phyloP scores from a whole-genome alignment of 2,329 filamentous ascomycete genomes.

The Fusarium staphyleae region DNA sequence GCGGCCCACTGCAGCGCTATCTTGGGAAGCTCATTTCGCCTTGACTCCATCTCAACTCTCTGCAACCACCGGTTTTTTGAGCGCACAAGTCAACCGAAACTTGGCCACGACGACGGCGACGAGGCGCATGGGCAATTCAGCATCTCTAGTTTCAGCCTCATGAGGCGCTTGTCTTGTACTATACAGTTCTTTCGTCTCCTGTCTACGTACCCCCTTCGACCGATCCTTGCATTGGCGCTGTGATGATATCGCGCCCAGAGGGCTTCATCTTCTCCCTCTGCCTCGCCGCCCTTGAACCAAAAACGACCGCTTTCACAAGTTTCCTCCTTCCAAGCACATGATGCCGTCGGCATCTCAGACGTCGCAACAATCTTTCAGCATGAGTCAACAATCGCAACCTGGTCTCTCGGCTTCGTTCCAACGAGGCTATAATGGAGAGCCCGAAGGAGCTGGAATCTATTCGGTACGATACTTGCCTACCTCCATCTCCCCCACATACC shows the following conservation, averaged over 20 bases:
- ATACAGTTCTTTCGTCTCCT: conserved; percentile 9
- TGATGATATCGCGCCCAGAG: conserved; percentile 24
- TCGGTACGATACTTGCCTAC: conserved; percentile 55
- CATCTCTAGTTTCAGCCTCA: conserved; percentile 24
- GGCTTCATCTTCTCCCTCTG: background rate
- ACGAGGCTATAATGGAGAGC: conserved; percentile 44
- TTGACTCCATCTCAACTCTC: conserved; percentile 40
- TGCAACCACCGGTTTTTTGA: conserved; percentile 38
- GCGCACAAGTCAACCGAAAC: conserved; percentile 38
- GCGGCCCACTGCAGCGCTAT: conserved; percentile 31
- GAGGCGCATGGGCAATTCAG: conserved; percentile 36
- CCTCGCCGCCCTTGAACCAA: background rate
- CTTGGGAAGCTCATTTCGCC: conserved; percentile 41
- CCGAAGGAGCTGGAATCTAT: conserved; percentile 65
- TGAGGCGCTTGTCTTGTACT: conserved; percentile 21
- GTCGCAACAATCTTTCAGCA: conserved; percentile 63
- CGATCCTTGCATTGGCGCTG: conserved; percentile 17
- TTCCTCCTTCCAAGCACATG: conserved; percentile 10
- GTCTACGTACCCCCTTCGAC: conserved; percentile 16
- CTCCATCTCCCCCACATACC: background rate
- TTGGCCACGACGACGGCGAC: conserved; percentile 19
- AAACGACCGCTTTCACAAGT: background rate
- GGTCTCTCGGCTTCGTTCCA: conserved; percentile 50
- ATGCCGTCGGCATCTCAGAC: conserved; percentile 58
- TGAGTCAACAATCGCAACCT: conserved; percentile 62